These are phyloP conservation scores for Sabuloglossum arenarium DNA, from an alignment of 495 filamentous ascomycete genomes.

Conservation along the genomic window DNA sequence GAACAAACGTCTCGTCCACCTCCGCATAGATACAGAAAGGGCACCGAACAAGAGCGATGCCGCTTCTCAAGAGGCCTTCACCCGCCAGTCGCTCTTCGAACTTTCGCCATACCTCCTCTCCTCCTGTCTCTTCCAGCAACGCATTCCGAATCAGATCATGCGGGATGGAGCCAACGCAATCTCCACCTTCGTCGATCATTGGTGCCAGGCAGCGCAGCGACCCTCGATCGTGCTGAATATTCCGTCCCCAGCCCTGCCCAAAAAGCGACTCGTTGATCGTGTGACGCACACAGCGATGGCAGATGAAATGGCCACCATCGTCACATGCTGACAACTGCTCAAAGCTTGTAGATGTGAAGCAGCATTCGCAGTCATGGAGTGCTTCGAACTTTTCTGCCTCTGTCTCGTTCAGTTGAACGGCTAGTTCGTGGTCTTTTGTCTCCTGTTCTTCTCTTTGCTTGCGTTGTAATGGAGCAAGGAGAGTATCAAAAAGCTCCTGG, in stretches of 20 bases:
- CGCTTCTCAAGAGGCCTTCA: conserved; percentile 46
- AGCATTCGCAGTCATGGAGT: conserved; percentile 80
- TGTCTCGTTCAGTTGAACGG: conserved; percentile 44
- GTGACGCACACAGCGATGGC: conserved; percentile 62
- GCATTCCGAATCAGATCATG: conserved; percentile 46
- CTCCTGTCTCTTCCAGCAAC: conserved; percentile 41
- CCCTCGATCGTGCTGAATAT: conserved; percentile 44
- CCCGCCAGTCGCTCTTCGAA: conserved; percentile 59
- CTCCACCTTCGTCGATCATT: conserved; percentile 23
- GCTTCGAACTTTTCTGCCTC: conserved; percentile 53
- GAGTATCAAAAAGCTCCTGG: conserved; percentile 44
- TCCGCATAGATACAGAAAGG: conserved; percentile 87
- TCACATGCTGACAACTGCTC: conserved; percentile 64
- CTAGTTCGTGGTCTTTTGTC: conserved; percentile 36
- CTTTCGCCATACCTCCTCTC: conserved; percentile 43
- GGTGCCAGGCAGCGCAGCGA: conserved; percentile 67
- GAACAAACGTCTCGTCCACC: conserved; percentile 55
- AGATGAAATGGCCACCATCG: conserved; percentile 55
- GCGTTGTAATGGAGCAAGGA: conserved; percentile 42
- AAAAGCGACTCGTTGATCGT: conserved; percentile 70
- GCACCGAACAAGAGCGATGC: conserved; percentile 60
- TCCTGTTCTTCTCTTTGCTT: conserved; percentile 35
- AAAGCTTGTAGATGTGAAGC: conserved; percentile 56
- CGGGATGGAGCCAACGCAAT: conserved; percentile 51
- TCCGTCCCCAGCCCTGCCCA: conserved; percentile 79